phyloP scores from a whole-genome alignment of 1,139 yeast genomes.

The Saccharomyces hybrid region DNA sequence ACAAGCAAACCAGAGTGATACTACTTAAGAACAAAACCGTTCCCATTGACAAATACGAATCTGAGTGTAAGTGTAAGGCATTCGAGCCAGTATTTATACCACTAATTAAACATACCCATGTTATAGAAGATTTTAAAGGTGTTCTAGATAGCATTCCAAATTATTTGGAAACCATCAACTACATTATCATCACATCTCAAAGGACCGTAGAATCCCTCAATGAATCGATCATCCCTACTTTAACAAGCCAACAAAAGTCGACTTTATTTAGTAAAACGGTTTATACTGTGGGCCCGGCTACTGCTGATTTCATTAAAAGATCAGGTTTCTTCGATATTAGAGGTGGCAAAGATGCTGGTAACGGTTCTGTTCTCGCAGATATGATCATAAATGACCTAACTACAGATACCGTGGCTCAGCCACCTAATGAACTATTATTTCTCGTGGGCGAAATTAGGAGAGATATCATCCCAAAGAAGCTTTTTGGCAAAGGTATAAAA shows the following conservation, averaged over 20 bases:
- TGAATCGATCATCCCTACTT: slow-evolving; percentile 35
- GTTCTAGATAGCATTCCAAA: slow-evolving; percentile 31
- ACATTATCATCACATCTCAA: slow-evolving; percentile 80
- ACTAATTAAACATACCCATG: slow-evolving; percentile 54
- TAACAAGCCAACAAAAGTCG: slow-evolving; percentile 11
- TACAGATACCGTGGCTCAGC: slow-evolving; percentile 14
- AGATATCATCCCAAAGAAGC: slow-evolving; percentile 66
- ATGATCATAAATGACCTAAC: slow-evolving; percentile 44
- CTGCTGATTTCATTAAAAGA: slow-evolving; percentile 49
- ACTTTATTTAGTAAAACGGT: slow-evolving; percentile 44
- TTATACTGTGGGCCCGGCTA: slow-evolving; percentile 91
- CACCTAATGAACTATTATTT: slow-evolving; percentile 42
- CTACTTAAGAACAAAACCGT: slow-evolving; percentile 56
- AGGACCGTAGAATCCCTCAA: slow-evolving; percentile 79
- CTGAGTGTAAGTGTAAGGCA: slow-evolving; percentile 32
- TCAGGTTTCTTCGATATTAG: slow-evolving; percentile 61
- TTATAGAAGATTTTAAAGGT: slow-evolving; percentile 31
- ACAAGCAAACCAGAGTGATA: slow-evolving; percentile 1
- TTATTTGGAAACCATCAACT: slow-evolving; percentile 40
- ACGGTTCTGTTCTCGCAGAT: slow-evolving; percentile 65
- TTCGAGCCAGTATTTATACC: slow-evolving; percentile 55
- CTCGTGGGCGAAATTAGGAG: slow-evolving; percentile 82
- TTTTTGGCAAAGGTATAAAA: slow-evolving; percentile 40
- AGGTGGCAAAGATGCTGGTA: slow-evolving; percentile 77
- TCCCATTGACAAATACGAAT: slow-evolving; percentile 59